Percentiles rank a stretch among this genome's conserved stretches.
Evolutionary conservation across 768 basidiomycete species (phyloP).

Genomic region (Termitomyces titanicus): DNA sequence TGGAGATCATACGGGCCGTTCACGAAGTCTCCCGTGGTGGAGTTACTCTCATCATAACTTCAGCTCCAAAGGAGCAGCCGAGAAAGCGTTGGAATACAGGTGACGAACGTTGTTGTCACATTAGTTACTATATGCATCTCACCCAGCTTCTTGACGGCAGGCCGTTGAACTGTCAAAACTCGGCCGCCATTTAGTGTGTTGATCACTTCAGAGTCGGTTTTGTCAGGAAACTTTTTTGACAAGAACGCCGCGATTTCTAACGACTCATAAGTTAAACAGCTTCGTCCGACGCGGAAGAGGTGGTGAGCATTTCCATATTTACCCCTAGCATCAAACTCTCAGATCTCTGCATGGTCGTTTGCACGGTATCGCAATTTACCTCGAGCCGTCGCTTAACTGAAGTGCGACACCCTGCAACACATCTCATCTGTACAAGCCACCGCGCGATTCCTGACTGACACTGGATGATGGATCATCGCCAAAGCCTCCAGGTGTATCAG

Average conservation of each 20-base stretch:
- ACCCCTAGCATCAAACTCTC: neutral
- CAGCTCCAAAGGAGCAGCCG: neutral
- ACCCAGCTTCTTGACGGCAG: neutral
- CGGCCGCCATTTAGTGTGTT: neutral
- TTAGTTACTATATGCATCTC: too few relatives aligned
- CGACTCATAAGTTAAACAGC: neutral
- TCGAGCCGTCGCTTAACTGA: neutral
- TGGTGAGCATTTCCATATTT: neutral
- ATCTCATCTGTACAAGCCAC: neutral
- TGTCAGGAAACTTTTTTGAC: neutral
- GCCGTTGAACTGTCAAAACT: neutral
- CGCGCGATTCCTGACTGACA: neutral
- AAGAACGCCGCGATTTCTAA: neutral
- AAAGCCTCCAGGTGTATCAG: too few relatives aligned
- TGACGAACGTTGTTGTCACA: too few relatives aligned
- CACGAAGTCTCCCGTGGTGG: neutral
- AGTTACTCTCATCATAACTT: neutral
- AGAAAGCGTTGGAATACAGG: neutral
- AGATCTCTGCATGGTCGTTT: neutral
- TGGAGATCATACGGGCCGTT: conserved; percentile 1
- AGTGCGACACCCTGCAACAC: neutral
- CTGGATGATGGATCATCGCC: too few relatives aligned
- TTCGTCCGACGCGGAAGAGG: conserved; percentile 3
- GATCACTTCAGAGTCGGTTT: neutral
- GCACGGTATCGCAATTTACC: neutral